Percentiles rank a stretch among this genome's conserved stretches.
These are phyloP conservation scores for Magnolia kwangsiensis DNA, from an alignment of 164 flowering plant species.

Conservation along the genomic window DNA sequence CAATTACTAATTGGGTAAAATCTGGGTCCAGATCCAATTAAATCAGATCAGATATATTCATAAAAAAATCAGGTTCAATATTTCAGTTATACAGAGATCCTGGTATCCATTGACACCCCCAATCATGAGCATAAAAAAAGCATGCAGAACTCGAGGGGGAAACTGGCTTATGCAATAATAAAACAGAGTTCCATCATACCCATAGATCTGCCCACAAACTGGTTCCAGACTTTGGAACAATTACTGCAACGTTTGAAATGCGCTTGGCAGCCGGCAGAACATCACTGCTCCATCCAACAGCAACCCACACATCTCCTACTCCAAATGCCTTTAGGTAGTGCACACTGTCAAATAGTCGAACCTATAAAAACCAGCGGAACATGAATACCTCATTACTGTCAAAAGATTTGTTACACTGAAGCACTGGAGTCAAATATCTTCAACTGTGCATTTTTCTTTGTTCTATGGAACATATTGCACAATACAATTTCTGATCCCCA, in stretches of 20 bases:
- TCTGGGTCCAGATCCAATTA: neutral
- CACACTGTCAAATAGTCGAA: conserved; percentile 72
- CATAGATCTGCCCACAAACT: conserved; percentile 98
- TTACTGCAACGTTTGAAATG: conserved; percentile 70
- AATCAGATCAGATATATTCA: neutral
- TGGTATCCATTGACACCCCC: neutral
- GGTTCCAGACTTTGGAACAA: conserved; percentile 92
- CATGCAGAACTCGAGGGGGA: neutral
- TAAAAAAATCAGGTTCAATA: too few relatives aligned
- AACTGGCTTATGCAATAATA: neutral
- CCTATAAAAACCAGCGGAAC: conserved; percentile 33
- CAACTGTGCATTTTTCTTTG: too few relatives aligned
- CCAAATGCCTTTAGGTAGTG: conserved; percentile 84
- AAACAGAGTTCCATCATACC: conserved; percentile 37
- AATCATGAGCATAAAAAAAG: neutral
- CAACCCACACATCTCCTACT: conserved; percentile 93
- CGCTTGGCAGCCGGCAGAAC: conserved; percentile 83
- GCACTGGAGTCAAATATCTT: too few relatives aligned
- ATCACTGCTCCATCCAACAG: conserved; percentile 98
- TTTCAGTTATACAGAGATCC: neutral
- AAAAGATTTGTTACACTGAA: too few relatives aligned
- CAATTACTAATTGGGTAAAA: neutral
- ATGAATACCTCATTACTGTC: neutral
- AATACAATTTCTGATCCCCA: too few relatives aligned
- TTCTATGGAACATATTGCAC: too few relatives aligned